These are phyloP conservation scores for Trichoderma asperellum DNA, from an alignment of 2,329 filamentous ascomycete genomes.

Conservation along the genomic window DNA sequence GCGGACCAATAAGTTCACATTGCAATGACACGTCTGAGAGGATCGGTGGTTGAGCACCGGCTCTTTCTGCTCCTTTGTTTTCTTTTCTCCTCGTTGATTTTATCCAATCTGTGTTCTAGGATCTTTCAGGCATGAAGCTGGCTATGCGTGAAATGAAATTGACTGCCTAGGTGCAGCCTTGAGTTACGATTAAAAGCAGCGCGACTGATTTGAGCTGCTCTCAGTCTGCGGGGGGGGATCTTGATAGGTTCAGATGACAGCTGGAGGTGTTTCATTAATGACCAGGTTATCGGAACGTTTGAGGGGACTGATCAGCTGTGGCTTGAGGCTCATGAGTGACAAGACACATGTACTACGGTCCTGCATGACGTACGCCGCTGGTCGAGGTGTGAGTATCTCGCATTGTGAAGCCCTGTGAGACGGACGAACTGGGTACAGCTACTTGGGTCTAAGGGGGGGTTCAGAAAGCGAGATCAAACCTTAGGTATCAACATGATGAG, in stretches of 20 bases:
- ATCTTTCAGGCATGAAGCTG: not conserved
- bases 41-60: not conserved
- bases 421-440: not conserved
- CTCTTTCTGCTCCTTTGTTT: not conserved
- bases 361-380: not conserved
- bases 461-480: not conserved
- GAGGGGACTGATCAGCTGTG: not conserved
- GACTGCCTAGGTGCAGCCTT: not conserved
- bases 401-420: not conserved
- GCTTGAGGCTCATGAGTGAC: not conserved
- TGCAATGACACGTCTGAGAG: not conserved
- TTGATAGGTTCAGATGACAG: not conserved
- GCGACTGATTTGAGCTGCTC: not conserved
- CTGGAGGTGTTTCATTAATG: not conserved
- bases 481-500: not conserved
- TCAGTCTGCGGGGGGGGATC: not conserved
- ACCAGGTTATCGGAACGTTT: constrained; percentile 1
- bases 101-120: not conserved
- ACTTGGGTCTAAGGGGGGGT: not conserved
- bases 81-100: not conserved
- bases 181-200: constrained; percentile 1
- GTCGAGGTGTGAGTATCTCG: not conserved
- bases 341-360: not conserved
- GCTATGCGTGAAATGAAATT: not conserved
- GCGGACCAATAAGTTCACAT: not conserved